A percentile compares a stretch with the other conserved stretches of the same genome.
These are phyloP conservation scores for Lunasporangiospora selenospora DNA, from an alignment of 192 early-diverging fungal species.

Conservation along the genomic window DNA sequence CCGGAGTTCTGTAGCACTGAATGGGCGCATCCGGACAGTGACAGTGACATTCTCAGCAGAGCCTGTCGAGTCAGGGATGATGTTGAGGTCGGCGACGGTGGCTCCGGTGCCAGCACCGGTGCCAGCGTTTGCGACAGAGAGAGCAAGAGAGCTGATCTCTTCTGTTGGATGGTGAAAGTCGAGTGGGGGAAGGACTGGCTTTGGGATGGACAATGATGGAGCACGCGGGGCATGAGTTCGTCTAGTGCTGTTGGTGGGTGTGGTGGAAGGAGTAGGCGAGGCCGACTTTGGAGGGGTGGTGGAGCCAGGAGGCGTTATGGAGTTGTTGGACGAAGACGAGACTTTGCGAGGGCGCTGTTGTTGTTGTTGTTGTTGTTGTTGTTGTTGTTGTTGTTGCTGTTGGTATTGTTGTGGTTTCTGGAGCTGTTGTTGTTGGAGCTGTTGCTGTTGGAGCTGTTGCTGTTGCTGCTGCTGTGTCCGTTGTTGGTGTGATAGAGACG, in stretches of 20 bases:
- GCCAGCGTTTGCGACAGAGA: conserved; percentile 6
- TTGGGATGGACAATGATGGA: too few species aligned
- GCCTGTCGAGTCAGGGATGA: background rate
- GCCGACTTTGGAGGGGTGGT: background rate
- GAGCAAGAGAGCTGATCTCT: conserved; percentile 2
- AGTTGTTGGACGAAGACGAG: conserved; percentile 4
- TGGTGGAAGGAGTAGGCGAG: background rate
- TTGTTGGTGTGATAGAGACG: too few species aligned
- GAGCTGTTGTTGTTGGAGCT: background rate
- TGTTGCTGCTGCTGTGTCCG: too few species aligned
- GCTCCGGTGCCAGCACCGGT: background rate
- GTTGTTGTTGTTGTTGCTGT: background rate
- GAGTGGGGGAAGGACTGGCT: conserved; percentile 35
- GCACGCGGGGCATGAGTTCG: too few species aligned
- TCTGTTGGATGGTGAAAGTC: conserved; percentile 13
- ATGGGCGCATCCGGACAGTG: conserved; percentile 75
- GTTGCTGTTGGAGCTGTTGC: too few species aligned
- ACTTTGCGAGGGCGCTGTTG: conserved; percentile 9
- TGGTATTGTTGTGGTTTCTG: background rate
- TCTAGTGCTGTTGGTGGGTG: too few species aligned
- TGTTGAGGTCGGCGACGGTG: background rate
- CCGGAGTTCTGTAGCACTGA: conserved; percentile 61
- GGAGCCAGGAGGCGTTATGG: background rate
- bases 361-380: conserved; percentile 4
- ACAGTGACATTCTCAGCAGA: conserved; percentile 66